Conservation (phyloP, 257 asterid genomes). For the Solanum rostratum region DNA sequence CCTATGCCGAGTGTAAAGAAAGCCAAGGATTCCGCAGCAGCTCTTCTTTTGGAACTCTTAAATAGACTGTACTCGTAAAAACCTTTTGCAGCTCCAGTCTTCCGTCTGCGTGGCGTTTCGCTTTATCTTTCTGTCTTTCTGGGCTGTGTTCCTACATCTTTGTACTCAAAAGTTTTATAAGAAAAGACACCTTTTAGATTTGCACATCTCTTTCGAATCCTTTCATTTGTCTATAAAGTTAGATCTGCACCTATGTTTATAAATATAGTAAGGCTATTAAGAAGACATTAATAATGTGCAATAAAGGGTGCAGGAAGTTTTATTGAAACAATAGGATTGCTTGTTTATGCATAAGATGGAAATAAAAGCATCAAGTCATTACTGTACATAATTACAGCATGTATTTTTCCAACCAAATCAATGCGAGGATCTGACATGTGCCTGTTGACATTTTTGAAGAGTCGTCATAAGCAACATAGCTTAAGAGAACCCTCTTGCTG, state of each 20-base stretch:
- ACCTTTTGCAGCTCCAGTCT: not conserved
- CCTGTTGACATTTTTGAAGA: not conserved
- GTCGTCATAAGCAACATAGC: not conserved
- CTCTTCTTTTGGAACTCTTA: conserved; percentile 70
- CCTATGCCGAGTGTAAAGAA: conserved; percentile 98
- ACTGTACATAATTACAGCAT: not conserved
- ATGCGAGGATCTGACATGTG: not conserved
- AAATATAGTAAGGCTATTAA: too few relatives aligned
- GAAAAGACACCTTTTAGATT: not conserved
- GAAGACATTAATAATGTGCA: too few relatives aligned
- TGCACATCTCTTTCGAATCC: not conserved
- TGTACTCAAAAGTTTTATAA: not conserved
- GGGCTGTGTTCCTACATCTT: not conserved
- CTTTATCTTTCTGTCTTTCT: not conserved
- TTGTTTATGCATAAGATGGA: not conserved
- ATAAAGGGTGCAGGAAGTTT: too few relatives aligned
- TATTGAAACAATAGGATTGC: not conserved
- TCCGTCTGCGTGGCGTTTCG: not conserved
- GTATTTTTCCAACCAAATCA: not conserved
- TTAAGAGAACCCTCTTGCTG: not conserved
- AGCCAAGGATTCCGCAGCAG: conserved; percentile 94
- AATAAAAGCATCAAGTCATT: not conserved
- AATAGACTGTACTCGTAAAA: conserved; percentile 50
- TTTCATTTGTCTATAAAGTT: too few relatives aligned
- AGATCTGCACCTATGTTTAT: too few relatives aligned